These are phyloP conservation scores for Diaporthe eres DNA, from an alignment of 2,329 filamentous ascomycete genomes.

Conservation along the genomic window DNA sequence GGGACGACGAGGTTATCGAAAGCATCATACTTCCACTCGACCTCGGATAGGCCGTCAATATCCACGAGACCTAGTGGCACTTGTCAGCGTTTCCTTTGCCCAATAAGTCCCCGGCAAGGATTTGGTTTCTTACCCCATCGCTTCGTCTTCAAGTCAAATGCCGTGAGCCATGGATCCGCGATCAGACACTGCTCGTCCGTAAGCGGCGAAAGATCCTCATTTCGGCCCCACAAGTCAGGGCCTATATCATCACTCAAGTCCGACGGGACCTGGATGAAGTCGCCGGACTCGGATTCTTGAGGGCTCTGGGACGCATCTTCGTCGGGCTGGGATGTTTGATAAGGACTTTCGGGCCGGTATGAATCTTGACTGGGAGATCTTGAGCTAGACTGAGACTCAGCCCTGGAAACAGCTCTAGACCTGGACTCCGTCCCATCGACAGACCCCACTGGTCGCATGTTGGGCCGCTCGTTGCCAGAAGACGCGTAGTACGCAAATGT, in stretches of 20 bases:
- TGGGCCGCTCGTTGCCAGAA: background rate
- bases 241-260: background rate
- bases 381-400: background rate
- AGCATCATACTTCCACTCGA: conserved; percentile 58
- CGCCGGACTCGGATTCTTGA: background rate
- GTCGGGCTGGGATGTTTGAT: background rate
- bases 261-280: background rate
- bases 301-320: background rate
- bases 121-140: background rate
- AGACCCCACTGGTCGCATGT: background rate
- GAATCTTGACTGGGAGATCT: background rate
- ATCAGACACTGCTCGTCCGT: background rate
- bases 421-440: background rate
- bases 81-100: background rate
- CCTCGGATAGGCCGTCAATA: conserved; percentile 6
- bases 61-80: background rate
- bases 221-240: background rate
- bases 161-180: background rate
- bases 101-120: background rate
- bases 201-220: background rate
- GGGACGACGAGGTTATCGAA: conserved; percentile 52
- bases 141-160: conserved; percentile 1
- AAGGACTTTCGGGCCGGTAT: background rate
- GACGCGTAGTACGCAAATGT: conserved; percentile 9
- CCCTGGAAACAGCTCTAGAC: background rate